These are phyloP conservation scores for Allomyces macrogynus DNA, from an alignment of 192 early-diverging fungal genomes.

Conservation along the genomic window DNA sequence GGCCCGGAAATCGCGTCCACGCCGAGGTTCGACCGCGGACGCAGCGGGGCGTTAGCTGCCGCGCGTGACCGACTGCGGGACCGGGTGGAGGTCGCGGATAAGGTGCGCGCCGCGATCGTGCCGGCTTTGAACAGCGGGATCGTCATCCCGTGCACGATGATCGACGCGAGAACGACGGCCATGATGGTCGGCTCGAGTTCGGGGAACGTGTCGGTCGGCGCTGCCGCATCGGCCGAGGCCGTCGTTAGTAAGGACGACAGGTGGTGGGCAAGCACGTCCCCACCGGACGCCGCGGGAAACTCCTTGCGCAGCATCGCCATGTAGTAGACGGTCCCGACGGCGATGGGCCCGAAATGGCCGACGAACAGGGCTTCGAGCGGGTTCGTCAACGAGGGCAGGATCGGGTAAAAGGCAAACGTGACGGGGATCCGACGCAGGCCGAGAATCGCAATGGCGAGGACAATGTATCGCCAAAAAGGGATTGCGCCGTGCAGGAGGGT, in stretches of 20 bases:
- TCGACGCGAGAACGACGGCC: constrained; percentile 54
- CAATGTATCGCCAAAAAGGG: constrained; percentile 42
- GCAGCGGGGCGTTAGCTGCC: not conserved
- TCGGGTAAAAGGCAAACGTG: constrained; percentile 31
- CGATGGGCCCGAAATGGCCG: constrained; percentile 85
- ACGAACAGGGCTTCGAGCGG: constrained; percentile 59
- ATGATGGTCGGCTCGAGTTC: constrained; percentile 26
- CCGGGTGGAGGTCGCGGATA: not conserved
- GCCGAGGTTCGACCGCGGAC: not conserved
- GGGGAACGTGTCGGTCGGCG: not conserved
- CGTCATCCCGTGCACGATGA: constrained; percentile 63
- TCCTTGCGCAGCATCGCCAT: constrained; percentile 1
- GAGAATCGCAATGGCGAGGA: constrained; percentile 40
- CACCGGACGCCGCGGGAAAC: not conserved
- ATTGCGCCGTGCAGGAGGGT: constrained; percentile 31
- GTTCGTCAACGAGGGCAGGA: constrained; percentile 46
- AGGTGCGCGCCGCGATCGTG: constrained; percentile 1
- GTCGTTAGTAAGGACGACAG: not conserved
- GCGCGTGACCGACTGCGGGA: not conserved
- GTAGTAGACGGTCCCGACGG: constrained; percentile 42
- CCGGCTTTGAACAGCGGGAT: constrained; percentile 54
- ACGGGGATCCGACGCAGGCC: constrained; percentile 51
- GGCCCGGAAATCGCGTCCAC: not conserved
- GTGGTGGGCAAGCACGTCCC: not conserved
- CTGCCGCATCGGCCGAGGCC: not conserved